phyloP scores from a whole-genome alignment of 1,284 basidiomycete genomes.

The Leccinum pachyderme region DNA sequence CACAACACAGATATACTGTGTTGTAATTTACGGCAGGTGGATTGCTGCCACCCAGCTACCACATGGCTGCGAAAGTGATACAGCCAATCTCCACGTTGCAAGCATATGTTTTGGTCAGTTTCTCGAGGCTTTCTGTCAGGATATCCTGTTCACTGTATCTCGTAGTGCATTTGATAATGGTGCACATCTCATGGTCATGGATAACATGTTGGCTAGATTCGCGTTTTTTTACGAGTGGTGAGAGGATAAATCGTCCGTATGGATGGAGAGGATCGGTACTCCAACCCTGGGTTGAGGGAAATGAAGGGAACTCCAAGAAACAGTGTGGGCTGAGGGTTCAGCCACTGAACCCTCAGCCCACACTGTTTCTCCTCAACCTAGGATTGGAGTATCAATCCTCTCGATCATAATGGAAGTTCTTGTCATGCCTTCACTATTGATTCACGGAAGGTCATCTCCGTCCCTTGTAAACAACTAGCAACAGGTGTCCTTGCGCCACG shows the following conservation, averaged over 20 bases:
- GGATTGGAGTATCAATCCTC: constrained; percentile 18
- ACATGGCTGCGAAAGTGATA: not conserved
- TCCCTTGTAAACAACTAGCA: constrained; percentile 13
- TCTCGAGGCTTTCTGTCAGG: not conserved
- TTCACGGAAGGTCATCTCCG: constrained; percentile 12
- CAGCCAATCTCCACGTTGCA: not conserved
- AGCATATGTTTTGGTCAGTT: constrained; percentile 9
- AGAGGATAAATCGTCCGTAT: constrained; percentile 12
- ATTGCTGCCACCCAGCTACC: not conserved
- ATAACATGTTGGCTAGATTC: constrained; percentile 2
- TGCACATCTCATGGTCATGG: constrained; percentile 2
- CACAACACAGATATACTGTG: constrained; percentile 56
- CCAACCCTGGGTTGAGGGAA: constrained; percentile 31
- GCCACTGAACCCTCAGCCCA: constrained; percentile 31
- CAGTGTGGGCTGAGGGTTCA: constrained; percentile 31
- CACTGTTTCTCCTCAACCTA: constrained; percentile 28
- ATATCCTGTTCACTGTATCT: constrained; percentile 2
- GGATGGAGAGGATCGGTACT: not conserved
- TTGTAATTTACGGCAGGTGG: constrained; percentile 44
- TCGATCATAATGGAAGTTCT: constrained; percentile 4
- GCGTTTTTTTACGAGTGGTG: constrained; percentile 10
- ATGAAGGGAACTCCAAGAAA: not conserved
- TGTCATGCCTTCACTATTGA: constrained; percentile 4
- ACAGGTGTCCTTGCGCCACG: constrained; percentile 16
- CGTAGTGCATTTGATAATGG: constrained; percentile 1